Evolutionary conservation across 148 eudicot species (phyloP).

Genomic region (Cornus florida): DNA sequence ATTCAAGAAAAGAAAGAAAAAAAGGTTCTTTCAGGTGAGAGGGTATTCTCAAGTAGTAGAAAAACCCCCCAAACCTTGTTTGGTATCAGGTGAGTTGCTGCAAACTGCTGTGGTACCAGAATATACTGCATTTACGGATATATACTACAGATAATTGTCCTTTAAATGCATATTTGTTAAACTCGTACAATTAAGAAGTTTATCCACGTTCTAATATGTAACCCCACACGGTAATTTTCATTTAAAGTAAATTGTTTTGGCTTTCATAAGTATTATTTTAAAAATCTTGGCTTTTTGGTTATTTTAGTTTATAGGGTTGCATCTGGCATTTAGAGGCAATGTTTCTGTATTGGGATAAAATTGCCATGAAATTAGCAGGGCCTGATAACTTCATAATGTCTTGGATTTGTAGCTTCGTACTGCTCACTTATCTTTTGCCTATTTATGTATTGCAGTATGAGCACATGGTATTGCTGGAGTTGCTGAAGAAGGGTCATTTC

Average conservation of each 20-base stretch:
- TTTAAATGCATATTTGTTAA: no score
- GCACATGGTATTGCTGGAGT: constrained; percentile 59
- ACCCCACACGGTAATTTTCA: not conserved
- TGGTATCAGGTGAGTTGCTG: not conserved
- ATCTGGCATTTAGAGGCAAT: not conserved
- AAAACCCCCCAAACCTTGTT: not conserved
- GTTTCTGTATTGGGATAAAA: not conserved
- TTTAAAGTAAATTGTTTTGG: not conserved
- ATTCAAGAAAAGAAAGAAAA: no score
- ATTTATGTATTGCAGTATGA: constrained; percentile 56
- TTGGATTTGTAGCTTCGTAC: not conserved
- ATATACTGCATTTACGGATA: not conserved
- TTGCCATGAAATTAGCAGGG: not conserved
- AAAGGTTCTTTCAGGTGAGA: not conserved
- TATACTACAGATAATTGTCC: no score
- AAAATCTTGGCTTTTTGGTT: not conserved
- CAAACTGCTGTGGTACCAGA: not conserved
- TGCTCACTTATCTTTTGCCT: not conserved
- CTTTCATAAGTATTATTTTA: not conserved
- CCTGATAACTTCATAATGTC: not conserved
- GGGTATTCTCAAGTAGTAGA: not conserved
- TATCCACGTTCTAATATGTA: not conserved
- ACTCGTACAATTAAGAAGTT: not conserved
- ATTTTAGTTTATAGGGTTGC: not conserved
- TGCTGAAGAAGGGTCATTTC: constrained; percentile 77